Conservation (phyloP, 257 asterid species). For the Oldenlandia corymbosa region DNA sequence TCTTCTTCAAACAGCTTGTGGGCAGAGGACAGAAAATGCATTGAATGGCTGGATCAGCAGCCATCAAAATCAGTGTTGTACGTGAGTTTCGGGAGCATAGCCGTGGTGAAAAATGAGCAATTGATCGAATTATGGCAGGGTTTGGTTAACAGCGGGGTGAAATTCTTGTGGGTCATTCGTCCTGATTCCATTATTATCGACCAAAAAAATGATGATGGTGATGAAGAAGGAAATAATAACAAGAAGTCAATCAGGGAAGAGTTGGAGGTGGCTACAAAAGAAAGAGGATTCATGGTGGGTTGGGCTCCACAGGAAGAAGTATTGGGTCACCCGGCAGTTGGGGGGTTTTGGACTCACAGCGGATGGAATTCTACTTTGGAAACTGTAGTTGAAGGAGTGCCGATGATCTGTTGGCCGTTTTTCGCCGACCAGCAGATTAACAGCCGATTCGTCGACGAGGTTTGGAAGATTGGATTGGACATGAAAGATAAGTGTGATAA, state of each 20-base stretch:
- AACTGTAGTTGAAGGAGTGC: neutral
- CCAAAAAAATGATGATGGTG: too few relatives aligned
- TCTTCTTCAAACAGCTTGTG: conserved; percentile 17
- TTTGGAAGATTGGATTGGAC: neutral
- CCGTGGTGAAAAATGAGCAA: neutral
- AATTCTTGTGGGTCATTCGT: conserved; percentile 3
- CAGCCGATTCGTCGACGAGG: neutral
- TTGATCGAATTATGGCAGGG: neutral
- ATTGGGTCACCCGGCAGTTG: neutral
- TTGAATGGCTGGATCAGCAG: neutral
- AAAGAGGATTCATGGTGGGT: conserved; percentile 1
- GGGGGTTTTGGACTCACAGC: neutral
- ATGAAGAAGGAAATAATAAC: neutral
- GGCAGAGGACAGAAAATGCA: neutral
- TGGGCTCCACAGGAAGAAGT: conserved; percentile 3
- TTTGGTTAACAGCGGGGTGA: neutral
- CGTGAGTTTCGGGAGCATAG: conserved; percentile 5
- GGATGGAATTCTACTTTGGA: conserved; percentile 10
- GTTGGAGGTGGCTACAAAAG: neutral
- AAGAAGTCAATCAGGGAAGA: neutral
- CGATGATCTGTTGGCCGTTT: conserved; percentile 1
- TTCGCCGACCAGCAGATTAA: neutral
- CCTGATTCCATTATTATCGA: neutral
- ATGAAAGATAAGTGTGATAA: conserved; percentile 3
- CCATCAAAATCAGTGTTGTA: conserved; percentile 1